Conservation (phyloP, 495 filamentous ascomycete genomes). For the Cercophora sp. region DNA sequence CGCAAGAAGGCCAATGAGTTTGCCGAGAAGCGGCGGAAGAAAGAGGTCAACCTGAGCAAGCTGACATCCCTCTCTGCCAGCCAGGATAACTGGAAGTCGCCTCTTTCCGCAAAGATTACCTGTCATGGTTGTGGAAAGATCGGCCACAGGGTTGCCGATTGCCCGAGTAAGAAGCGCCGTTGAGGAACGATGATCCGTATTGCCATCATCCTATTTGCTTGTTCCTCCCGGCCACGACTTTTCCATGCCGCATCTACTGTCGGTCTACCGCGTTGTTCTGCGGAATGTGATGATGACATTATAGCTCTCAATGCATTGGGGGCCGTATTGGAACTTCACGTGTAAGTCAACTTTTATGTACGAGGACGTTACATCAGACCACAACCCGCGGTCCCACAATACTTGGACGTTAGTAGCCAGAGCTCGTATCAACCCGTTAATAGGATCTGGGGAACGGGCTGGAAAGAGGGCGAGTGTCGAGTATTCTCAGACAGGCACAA, state of each 20-base stretch:
- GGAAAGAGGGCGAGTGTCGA: background rate
- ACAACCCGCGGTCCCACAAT: too few relatives aligned
- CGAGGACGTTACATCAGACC: too few relatives aligned
- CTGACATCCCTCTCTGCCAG: constrained; percentile 47
- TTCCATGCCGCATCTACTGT: too few relatives aligned
- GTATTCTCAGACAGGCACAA: background rate
- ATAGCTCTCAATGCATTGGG: too few relatives aligned
- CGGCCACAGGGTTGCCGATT: constrained; percentile 27
- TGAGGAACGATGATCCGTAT: background rate
- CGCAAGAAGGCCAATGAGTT: constrained; percentile 40
- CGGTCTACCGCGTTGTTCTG: too few relatives aligned
- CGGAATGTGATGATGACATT: too few relatives aligned
- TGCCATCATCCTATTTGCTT: too few relatives aligned
- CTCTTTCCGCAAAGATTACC: constrained; percentile 3
- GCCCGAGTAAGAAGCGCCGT: constrained; percentile 26
- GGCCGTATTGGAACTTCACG: too few relatives aligned
- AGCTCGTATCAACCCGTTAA: background rate
- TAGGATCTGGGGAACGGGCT: constrained; percentile 4
- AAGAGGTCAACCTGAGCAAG: constrained; percentile 56
- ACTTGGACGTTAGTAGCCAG: background rate
- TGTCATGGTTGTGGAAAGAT: constrained; percentile 28
- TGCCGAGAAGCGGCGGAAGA: constrained; percentile 50
- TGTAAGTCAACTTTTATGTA: too few relatives aligned
- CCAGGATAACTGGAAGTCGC: constrained; percentile 12
- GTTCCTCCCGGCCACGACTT: too few relatives aligned